These are phyloP conservation scores for Exophiala sp. DNA, from an alignment of 2,329 filamentous ascomycete species.

Conservation along the genomic window DNA sequence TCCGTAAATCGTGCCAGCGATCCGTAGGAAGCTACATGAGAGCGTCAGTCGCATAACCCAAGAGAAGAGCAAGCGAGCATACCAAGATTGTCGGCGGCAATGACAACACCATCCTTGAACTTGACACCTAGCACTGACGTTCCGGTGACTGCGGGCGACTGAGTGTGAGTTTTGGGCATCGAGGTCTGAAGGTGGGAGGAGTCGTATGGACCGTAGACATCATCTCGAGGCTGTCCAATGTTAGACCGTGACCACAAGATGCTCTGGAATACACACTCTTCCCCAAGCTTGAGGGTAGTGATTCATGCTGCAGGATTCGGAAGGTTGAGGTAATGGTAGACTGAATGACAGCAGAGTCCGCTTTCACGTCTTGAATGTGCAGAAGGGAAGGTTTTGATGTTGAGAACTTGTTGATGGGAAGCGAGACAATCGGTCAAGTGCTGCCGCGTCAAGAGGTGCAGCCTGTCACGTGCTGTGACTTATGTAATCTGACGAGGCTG, in stretches of 20 bases:
- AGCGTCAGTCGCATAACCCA: constrained; percentile 3
- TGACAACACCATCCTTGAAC: constrained; percentile 93
- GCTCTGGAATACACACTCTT: constrained; percentile 48
- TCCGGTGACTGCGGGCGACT: constrained; percentile 89
- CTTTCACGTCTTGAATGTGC: too few species aligned
- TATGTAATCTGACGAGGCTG: too few species aligned
- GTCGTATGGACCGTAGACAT: constrained; percentile 94
- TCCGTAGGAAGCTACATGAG: constrained; percentile 78
- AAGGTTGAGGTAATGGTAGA: too few species aligned
- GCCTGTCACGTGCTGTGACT: not conserved
- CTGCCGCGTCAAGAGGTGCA: constrained; percentile 16
- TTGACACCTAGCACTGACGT: constrained; percentile 94
- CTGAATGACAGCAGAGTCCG: too few species aligned
- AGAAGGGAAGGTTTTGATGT: too few species aligned
- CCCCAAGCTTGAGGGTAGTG: constrained; percentile 65
- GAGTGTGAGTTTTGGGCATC: constrained; percentile 78
- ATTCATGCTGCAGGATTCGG: constrained; percentile 50
- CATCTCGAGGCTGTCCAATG: constrained; percentile 76
- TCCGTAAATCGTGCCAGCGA: constrained; percentile 95
- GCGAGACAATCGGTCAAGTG: too few species aligned
- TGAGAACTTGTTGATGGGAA: not conserved
- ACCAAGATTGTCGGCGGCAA: constrained; percentile 96
- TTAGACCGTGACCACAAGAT: constrained; percentile 31
- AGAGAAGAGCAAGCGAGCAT: constrained; percentile 31
- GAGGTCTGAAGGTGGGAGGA: constrained; percentile 70